Conservation (phyloP, 2,329 filamentous ascomycete species). For the Elsinoe perseae region DNA sequence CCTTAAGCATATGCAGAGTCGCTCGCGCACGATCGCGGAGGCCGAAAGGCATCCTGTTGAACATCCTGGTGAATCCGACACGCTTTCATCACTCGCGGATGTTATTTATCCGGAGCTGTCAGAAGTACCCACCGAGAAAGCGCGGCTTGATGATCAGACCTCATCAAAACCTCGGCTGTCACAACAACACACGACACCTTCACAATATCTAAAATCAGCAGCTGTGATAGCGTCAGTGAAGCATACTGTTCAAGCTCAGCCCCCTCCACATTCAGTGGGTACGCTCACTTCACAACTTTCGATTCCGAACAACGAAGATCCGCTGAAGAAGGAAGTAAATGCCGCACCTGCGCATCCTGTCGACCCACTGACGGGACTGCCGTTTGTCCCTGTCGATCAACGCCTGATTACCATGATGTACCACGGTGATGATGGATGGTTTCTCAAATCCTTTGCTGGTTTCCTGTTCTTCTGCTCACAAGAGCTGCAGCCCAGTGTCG, state of each 20-base stretch:
- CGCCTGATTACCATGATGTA: background rate
- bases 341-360: background rate
- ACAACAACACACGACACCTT: background rate
- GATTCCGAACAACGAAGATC: background rate
- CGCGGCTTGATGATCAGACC: background rate
- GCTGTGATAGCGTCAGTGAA: background rate
- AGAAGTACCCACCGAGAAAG: background rate
- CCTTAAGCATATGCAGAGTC: background rate
- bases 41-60: no score
- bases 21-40: background rate
- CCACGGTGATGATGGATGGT: constrained; percentile 1
- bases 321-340: background rate
- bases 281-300: background rate
- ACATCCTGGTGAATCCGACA: background rate
- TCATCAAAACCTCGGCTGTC: background rate
- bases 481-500: background rate
- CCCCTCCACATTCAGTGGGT: background rate
- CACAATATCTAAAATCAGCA: background rate
- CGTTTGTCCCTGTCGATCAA: background rate
- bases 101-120: background rate
- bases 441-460: constrained; percentile 5
- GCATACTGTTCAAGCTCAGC: background rate
- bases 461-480: constrained; percentile 5
- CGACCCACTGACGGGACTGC: constrained; percentile 2
- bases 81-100: background rate